Conservation (phyloP, 2,329 filamentous ascomycete species). For the Keithomyces neogunnii region DNA sequence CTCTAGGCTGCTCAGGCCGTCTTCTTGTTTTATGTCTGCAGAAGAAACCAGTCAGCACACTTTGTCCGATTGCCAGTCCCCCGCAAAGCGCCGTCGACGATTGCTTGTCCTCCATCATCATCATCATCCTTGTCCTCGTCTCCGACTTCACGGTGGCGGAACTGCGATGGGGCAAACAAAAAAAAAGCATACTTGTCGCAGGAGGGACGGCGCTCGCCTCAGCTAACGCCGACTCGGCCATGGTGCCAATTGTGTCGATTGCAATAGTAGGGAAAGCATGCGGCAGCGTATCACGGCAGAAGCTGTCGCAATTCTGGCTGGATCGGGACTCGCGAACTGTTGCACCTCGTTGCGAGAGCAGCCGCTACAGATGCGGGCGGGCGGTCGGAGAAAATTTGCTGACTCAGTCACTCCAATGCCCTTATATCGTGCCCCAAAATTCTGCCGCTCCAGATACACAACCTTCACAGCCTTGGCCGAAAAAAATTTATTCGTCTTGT, state of each 20-base stretch:
- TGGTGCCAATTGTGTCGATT: constrained; percentile 24
- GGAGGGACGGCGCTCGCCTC: constrained; percentile 24
- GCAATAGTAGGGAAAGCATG: constrained; percentile 15
- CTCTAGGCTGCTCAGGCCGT: constrained; percentile 20
- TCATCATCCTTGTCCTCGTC: not conserved
- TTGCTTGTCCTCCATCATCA: too few species aligned
- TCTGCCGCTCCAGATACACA: constrained; percentile 31
- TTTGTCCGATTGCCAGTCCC: not conserved
- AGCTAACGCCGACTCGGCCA: constrained; percentile 32
- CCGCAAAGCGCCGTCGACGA: not conserved
- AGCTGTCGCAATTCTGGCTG: constrained; percentile 10
- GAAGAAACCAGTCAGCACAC: not conserved
- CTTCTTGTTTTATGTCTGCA: constrained; percentile 31
- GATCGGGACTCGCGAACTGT: not conserved
- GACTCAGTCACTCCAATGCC: constrained; percentile 28
- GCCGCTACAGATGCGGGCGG: constrained; percentile 11
- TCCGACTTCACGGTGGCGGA: not conserved
- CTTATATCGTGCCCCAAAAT: constrained; percentile 32
- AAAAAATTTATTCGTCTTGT: not conserved
- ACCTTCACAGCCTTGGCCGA: constrained; percentile 6
- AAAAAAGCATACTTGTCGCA: constrained; percentile 24
- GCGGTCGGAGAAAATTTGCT: constrained; percentile 34
- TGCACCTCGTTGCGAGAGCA: not conserved
- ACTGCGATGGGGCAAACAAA: not conserved
- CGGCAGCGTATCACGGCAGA: constrained; percentile 9